Base-by-base conservation (phyloP, 768 basidiomycete genomes). In the Trichaptum fuscoviolaceum region DNA sequence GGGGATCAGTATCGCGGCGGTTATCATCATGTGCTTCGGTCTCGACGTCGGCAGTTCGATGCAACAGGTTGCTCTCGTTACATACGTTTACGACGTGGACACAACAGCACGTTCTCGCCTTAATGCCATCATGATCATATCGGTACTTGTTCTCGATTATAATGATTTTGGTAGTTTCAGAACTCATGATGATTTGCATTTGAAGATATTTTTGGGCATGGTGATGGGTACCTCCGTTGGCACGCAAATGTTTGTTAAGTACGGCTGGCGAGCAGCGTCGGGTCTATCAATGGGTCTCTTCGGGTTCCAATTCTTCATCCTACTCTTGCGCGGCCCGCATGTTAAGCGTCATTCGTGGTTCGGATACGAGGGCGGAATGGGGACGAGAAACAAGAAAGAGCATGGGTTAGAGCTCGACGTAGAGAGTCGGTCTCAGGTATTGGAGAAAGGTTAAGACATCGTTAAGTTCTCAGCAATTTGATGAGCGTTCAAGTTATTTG, bases 321-420 rank as follows among this genome's bases (percentile, higher is more conserved):
- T 81, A 17, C 66, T 77, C n/a, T 69, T 75, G 18, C 73, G 80
- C 36, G 81, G 81, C 0, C 81, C 81, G 17, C 69, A 75, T 64
- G 77, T 73, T 66, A 23, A 20, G n/a, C 65, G 82, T 23, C 80
- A 78, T 71, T 85, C 83, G 57, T 89, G 89, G 88, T 78, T 89
- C 71, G 87, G 89, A 7, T 89, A 83, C 72, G 81, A 84, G 68
- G 88, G 87, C 8, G 87, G 88, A 5, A 69, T 81, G 26, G 79
- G 80, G 71, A 74, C 80, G 20, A 75, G 81, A 52, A 84, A 69
- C 35, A 65, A 59, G 42, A 20, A 12, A 52, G 42, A 52, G 42
- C 42, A 3, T 52, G 42, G 42, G 15, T 4, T 12, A 2, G 20
- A 52, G 15, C 15, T 52, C 20, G 42, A 52, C 15, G 42, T 52